phyloP scores from a whole-genome alignment of 352 stramenopile genomes.

The Pythium monospermum region DNA sequence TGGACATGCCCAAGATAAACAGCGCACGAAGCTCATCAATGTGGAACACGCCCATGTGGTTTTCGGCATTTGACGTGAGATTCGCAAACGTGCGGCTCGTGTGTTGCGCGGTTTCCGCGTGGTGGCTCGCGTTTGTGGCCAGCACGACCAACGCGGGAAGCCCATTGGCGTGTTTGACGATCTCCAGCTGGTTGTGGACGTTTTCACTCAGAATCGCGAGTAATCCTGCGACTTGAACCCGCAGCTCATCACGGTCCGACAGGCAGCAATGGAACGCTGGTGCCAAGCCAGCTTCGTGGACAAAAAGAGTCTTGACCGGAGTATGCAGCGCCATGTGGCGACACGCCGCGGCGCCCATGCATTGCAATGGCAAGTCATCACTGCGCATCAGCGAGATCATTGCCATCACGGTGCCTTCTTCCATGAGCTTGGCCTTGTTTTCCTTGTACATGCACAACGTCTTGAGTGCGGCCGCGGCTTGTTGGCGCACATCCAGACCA shows the following conservation, averaged over 20 bases:
- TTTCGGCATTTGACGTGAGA: slow-evolving; percentile 91
- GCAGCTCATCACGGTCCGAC: slow-evolving; percentile 71
- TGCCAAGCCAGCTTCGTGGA: slow-evolving; percentile 57
- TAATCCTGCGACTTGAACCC: slow-evolving; percentile 84
- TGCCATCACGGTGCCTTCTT: slow-evolving; percentile 80
- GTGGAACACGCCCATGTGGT: slow-evolving; percentile 85
- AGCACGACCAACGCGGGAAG: slow-evolving; percentile 68
- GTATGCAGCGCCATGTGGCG: slow-evolving; percentile 85
- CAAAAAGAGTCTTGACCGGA: slow-evolving; percentile 62
- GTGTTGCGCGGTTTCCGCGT: slow-evolving; percentile 81
- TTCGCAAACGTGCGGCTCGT: slow-evolving; percentile 88
- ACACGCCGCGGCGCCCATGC: slow-evolving; percentile 83
- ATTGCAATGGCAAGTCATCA: slow-evolving; percentile 72
- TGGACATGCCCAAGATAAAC: slow-evolving; percentile 62
- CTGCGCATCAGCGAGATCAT: slow-evolving; percentile 83
- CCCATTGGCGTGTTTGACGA: slow-evolving; percentile 74
- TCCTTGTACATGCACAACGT: slow-evolving; percentile 88
- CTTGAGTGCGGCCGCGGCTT: slow-evolving; percentile 90
- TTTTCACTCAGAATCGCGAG: slow-evolving; percentile 92
- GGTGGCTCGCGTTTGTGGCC: slow-evolving; percentile 40
- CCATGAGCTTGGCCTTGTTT: slow-evolving; percentile 86
- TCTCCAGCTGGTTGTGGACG: slow-evolving; percentile 82
- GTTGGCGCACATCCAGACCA: slow-evolving; percentile 73
- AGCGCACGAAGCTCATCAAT: slow-evolving; percentile 70
- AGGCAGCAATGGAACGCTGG: slow-evolving; percentile 61